A percentile compares a stretch with the other conserved stretches of the same genome.
phyloP scores from a whole-genome alignment of 352 stramenopile species.

The Pythium apleroticum region DNA sequence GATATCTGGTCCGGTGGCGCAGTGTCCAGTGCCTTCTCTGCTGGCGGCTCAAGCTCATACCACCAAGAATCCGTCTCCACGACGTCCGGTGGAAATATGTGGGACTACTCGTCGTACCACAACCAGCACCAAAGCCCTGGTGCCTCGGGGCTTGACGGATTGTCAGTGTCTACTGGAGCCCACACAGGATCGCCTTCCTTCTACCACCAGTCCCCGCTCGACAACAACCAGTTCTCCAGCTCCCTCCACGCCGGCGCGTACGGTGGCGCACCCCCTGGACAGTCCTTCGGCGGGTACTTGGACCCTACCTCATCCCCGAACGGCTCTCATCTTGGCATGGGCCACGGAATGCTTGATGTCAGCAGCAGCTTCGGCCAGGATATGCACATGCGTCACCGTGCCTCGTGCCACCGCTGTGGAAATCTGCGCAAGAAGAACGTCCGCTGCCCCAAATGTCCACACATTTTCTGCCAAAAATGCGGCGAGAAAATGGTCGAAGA shows the following conservation, averaged over 20 bases:
- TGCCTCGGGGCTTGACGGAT: constrained; percentile 8
- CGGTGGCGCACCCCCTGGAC: constrained; percentile 2
- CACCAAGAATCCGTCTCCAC: constrained; percentile 25
- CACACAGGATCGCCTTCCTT: constrained; percentile 14
- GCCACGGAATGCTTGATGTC: constrained; percentile 23
- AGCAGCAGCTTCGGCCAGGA: constrained; percentile 26
- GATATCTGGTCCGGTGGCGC: constrained; percentile 23
- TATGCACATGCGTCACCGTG: constrained; percentile 63
- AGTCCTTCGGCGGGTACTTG: constrained; percentile 21
- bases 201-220: constrained; percentile 20
- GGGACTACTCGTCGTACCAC: constrained; percentile 29
- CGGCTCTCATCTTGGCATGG: constrained; percentile 13
- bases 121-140: constrained; percentile 9
- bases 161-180: constrained; percentile 1
- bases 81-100: constrained; percentile 3
- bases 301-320: constrained; percentile 15
- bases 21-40: constrained; percentile 23
- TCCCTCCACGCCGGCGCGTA: constrained; percentile 12
- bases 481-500: constrained; percentile 90
- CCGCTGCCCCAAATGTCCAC: constrained; percentile 74
- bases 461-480: constrained; percentile 90
- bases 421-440: constrained; percentile 90
- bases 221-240: constrained; percentile 18
- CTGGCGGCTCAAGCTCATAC: constrained; percentile 13
- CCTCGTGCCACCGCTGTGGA: constrained; percentile 85